These are phyloP conservation scores for Firmiana major DNA, from an alignment of 345 rosid genomes.

Conservation along the genomic window DNA sequence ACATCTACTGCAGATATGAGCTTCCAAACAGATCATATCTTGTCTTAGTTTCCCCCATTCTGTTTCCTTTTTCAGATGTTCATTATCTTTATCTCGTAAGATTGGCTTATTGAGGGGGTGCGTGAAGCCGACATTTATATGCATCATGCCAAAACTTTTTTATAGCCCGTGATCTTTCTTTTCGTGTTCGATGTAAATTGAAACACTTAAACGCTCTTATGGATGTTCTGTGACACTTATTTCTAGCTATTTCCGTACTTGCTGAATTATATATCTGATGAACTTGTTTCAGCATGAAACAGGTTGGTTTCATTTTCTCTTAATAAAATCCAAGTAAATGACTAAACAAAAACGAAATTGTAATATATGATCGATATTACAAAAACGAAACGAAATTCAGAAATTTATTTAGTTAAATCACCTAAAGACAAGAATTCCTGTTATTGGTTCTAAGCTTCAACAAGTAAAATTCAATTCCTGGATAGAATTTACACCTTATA, in stretches of 20 bases:
- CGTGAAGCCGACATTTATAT: no score
- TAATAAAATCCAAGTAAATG: background rate
- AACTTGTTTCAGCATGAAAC: background rate
- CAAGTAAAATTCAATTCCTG: background rate
- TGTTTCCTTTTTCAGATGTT: background rate
- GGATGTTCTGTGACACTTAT: no score
- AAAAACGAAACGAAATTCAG: background rate
- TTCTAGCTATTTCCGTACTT: background rate
- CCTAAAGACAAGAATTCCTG: conserved; percentile 3
- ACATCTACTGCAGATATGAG: conserved; percentile 10
- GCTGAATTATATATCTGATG: background rate
- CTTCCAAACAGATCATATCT: conserved; percentile 7
- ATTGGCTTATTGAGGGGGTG: no score
- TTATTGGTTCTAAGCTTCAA: background rate
- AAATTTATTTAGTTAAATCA: conserved; percentile 4
- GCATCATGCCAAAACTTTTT: no score
- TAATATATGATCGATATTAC: background rate
- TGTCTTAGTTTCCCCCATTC: background rate
- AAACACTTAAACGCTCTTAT: no score
- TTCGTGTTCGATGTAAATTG: no score
- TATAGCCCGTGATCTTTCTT: no score
- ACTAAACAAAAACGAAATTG: background rate
- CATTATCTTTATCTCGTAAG: no score
- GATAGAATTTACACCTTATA: conserved; percentile 2
- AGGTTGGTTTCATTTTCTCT: background rate